Evolutionary conservation across 306 rosid genomes (phyloP).

Genomic region (Cucurbita pepo): DNA sequence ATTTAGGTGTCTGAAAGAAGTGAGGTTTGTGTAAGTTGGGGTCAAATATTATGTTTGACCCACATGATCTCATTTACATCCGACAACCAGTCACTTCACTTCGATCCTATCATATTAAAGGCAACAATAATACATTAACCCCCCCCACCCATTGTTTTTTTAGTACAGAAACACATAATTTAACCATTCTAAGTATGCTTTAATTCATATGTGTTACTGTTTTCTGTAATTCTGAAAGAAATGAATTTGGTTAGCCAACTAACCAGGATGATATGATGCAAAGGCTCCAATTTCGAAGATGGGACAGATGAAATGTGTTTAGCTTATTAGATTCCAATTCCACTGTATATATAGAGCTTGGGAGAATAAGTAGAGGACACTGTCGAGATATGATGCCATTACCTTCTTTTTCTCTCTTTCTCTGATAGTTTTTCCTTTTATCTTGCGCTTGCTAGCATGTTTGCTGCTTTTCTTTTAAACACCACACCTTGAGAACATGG

Average conservation of each 20-base stretch:
- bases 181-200: background rate
- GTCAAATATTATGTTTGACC: slow-evolving; percentile 1
- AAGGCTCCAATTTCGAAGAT: slow-evolving; percentile 1
- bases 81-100: background rate
- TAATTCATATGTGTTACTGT: background rate
- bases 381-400: slow-evolving; percentile 1
- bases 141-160: background rate
- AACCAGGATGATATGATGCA: background rate
- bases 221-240: background rate
- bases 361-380: background rate
- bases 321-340: background rate
- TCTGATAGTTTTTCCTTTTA: background rate
- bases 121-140: background rate
- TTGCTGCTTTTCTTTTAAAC: background rate
- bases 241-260: background rate
- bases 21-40: background rate
- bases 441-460: background rate
- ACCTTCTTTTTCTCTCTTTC: background rate
- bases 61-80: slow-evolving; percentile 4
- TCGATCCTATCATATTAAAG: background rate
- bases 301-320: background rate
- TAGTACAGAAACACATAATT: background rate
- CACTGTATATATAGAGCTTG: slow-evolving; percentile 1
- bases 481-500: slow-evolving; percentile 2
- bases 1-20: background rate